These are phyloP conservation scores for Agaricus sinodeliciosus DNA, from an alignment of 768 basidiomycete genomes.

Conservation along the genomic window DNA sequence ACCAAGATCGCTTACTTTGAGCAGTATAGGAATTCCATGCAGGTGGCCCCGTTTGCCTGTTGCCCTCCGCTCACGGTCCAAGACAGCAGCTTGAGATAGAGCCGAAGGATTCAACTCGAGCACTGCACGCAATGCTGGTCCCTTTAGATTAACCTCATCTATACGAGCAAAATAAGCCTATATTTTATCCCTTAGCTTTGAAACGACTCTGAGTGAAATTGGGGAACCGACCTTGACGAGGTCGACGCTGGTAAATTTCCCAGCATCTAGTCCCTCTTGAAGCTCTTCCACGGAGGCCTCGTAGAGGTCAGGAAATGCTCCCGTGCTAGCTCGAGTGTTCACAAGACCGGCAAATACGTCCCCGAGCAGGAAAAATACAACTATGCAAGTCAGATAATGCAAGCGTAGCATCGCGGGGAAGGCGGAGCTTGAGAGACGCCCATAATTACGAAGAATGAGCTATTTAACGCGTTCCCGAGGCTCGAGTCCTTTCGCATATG, in stretches of 20 bases:
- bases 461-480: no score
- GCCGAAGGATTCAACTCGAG: conserved; percentile 52
- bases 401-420: neutral
- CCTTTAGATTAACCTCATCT: conserved; percentile 60
- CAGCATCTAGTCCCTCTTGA: conserved; percentile 42
- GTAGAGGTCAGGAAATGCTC: conserved; percentile 46
- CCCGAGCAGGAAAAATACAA: neutral
- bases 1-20: conserved; percentile 31
- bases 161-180: conserved; percentile 65
- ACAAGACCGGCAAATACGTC: neutral
- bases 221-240: conserved; percentile 43
- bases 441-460: no score
- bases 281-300: conserved; percentile 53
- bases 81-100: conserved; percentile 39
- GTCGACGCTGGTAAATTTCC: conserved; percentile 51
- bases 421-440: no score
- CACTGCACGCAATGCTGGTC: conserved; percentile 50
- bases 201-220: neutral
- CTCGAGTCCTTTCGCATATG: neutral
- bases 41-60: conserved; percentile 38
- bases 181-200: neutral
- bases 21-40: conserved; percentile 47
- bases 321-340: neutral
- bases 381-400: neutral
- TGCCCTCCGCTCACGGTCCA: conserved; percentile 38